phyloP scores from a whole-genome alignment of 2,329 filamentous ascomycete species.

The Ceratocystiopsis brevicomis region DNA sequence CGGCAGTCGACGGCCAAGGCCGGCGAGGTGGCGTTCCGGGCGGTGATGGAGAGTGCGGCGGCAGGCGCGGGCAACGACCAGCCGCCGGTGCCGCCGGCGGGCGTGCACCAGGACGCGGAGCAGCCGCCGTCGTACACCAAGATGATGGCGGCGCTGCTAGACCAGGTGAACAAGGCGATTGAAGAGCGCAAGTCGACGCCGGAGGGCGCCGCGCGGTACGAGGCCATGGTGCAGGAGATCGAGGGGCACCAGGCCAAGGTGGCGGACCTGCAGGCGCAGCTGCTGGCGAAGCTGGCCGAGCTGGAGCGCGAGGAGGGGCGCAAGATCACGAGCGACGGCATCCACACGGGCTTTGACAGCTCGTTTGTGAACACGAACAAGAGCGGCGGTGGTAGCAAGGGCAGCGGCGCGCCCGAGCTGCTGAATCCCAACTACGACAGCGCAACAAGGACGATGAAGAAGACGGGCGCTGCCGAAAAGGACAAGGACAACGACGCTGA shows the following conservation, averaged over 20 bases:
- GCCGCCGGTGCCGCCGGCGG: constrained; percentile 56
- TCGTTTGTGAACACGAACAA: constrained; percentile 55
- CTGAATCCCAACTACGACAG: constrained; percentile 44
- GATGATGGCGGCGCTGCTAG: constrained; percentile 95
- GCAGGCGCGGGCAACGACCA: constrained; percentile 52
- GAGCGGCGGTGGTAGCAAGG: constrained; percentile 12
- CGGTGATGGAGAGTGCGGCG: constrained; percentile 62
- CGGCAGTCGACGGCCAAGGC: constrained; percentile 20
- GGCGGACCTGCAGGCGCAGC: constrained; percentile 53
- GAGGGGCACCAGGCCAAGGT: constrained; percentile 62
- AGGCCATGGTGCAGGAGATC: constrained; percentile 62
- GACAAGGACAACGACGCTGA: neutral
- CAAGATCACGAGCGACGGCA: constrained; percentile 86
- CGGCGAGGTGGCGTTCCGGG: constrained; percentile 73
- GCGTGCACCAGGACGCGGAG: constrained; percentile 57
- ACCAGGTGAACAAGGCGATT: constrained; percentile 74
- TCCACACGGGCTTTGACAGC: constrained; percentile 80
- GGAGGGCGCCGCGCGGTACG: constrained; percentile 38
- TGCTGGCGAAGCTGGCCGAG: constrained; percentile 54
- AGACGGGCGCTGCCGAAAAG: neutral
- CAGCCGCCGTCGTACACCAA: constrained; percentile 72
- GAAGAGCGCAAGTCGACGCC: constrained; percentile 47
- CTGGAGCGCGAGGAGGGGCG: constrained; percentile 67
- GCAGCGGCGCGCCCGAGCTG: constrained; percentile 43
- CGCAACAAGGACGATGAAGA: neutral